Evolutionary conservation across 768 basidiomycete genomes (phyloP).

Genomic region (Lentinula boryana): DNA sequence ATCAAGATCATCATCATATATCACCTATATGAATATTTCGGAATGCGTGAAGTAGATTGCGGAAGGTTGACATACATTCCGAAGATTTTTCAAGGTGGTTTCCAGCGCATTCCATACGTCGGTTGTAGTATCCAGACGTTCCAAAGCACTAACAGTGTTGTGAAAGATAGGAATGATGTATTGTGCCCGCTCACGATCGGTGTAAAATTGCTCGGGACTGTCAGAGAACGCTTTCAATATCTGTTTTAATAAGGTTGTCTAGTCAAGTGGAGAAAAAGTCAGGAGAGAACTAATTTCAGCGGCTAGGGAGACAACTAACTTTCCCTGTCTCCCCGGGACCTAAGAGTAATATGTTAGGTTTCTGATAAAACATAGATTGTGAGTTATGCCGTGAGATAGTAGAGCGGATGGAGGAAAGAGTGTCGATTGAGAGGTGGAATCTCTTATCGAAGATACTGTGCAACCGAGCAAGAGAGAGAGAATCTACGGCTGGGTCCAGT

Average conservation of each 20-base stretch:
- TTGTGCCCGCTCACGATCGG: neutral
- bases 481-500: neutral
- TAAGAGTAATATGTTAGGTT: too few species aligned
- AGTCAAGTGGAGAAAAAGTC: neutral
- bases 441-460: neutral
- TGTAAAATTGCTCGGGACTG: neutral
- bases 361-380: too few species aligned
- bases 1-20: too few species aligned
- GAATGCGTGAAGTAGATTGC: too few species aligned
- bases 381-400: too few species aligned
- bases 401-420: too few species aligned
- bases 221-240: slow-evolving; percentile 30
- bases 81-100: too few species aligned
- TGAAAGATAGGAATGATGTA: neutral
- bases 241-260: slow-evolving; percentile 91
- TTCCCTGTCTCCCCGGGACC: slow-evolving; percentile 45
- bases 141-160: neutral
- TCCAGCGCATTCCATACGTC: too few species aligned
- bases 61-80: too few species aligned
- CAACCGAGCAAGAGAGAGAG: neutral
- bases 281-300: slow-evolving; percentile 39
- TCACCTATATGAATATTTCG: too few species aligned
- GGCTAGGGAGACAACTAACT: slow-evolving; percentile 28
- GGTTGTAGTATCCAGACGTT: neutral
- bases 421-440: neutral